Percentiles rank a stretch among this genome's conserved stretches.
These are phyloP conservation scores for Melastoma candidum DNA, from an alignment of 441 rosid genomes.

Conservation along the genomic window DNA sequence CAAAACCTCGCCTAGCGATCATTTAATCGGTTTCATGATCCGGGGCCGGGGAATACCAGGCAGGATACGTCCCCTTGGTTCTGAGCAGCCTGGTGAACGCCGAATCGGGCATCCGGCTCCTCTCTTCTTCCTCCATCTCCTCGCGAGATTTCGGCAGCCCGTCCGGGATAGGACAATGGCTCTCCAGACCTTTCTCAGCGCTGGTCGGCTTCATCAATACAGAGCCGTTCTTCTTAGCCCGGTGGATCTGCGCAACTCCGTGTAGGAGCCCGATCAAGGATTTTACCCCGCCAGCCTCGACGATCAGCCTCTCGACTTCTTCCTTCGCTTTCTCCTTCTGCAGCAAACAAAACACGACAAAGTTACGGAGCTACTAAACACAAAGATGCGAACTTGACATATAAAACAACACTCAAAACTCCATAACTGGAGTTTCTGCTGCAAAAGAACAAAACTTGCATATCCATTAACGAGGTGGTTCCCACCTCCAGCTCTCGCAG, in stretches of 20 bases:
- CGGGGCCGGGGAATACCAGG: conserved; percentile 65
- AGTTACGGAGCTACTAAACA: not conserved
- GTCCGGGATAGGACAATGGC: conserved; percentile 45
- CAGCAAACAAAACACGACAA: conserved; percentile 10
- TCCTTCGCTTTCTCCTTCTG: conserved; percentile 46
- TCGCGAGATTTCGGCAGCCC: conserved; percentile 59
- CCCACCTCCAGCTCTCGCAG: conserved; percentile 69
- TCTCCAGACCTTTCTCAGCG: conserved; percentile 17
- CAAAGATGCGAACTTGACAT: not conserved
- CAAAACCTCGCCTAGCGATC: not conserved
- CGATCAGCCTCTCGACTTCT: conserved; percentile 51
- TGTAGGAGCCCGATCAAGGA: conserved; percentile 54
- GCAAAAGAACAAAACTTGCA: no score
- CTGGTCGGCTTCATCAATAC: conserved; percentile 12
- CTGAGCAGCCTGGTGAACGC: conserved; percentile 58
- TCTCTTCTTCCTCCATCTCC: conserved; percentile 76
- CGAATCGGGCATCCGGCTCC: conserved; percentile 62
- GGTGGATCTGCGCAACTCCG: conserved; percentile 35
- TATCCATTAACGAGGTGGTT: not conserved
- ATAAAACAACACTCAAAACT: not conserved
- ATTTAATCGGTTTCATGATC: conserved; percentile 59
- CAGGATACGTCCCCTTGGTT: conserved; percentile 44
- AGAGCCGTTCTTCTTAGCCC: conserved; percentile 18
- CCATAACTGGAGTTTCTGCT: no score
- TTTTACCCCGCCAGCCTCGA: conserved; percentile 49